A percentile compares a stretch with the other conserved stretches of the same genome.
phyloP scores from a whole-genome alignment of 805 yeast genomes.

The Yamadazyma laniorum region DNA sequence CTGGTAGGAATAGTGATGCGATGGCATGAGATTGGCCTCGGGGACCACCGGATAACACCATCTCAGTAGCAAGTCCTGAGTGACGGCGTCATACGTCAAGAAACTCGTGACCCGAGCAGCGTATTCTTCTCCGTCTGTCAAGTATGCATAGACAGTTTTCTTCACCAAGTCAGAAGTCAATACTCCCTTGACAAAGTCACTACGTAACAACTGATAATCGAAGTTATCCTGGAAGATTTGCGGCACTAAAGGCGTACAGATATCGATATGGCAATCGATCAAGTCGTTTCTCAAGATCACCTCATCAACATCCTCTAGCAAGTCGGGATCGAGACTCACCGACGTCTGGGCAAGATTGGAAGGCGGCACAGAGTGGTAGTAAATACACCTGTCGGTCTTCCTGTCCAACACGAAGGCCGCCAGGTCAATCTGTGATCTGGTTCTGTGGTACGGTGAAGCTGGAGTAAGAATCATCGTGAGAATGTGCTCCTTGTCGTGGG shows the following conservation, averaged over 20 bases:
- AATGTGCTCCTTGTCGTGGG: slow-evolving; percentile 83
- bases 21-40: slow-evolving; percentile 71
- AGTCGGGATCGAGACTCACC: slow-evolving; percentile 77
- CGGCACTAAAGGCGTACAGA: slow-evolving; percentile 92
- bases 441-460: slow-evolving; percentile 80
- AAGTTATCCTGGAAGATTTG: slow-evolving; percentile 95
- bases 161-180: slow-evolving; percentile 85
- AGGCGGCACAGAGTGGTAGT: slow-evolving; percentile 77
- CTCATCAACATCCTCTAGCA: slow-evolving; percentile 69
- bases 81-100: slow-evolving; percentile 88
- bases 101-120: slow-evolving; percentile 96
- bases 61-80: slow-evolving; percentile 85
- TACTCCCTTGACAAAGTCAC: slow-evolving; percentile 88
- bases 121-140: slow-evolving; percentile 69
- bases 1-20: slow-evolving; percentile 75
- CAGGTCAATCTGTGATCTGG: slow-evolving; percentile 77
- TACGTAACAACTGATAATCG: slow-evolving; percentile 83
- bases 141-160: slow-evolving; percentile 86
- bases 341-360: slow-evolving; percentile 32
- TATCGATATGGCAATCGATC: slow-evolving; percentile 94
- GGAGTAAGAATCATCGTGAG: slow-evolving; percentile 90
- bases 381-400: slow-evolving; percentile 70
- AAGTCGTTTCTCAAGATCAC: slow-evolving; percentile 85
- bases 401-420: slow-evolving; percentile 83
- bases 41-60: slow-evolving; percentile 93